These are phyloP conservation scores for Eleusine indica DNA, from an alignment of 176 grass and related monocot genomes.

Conservation along the genomic window DNA sequence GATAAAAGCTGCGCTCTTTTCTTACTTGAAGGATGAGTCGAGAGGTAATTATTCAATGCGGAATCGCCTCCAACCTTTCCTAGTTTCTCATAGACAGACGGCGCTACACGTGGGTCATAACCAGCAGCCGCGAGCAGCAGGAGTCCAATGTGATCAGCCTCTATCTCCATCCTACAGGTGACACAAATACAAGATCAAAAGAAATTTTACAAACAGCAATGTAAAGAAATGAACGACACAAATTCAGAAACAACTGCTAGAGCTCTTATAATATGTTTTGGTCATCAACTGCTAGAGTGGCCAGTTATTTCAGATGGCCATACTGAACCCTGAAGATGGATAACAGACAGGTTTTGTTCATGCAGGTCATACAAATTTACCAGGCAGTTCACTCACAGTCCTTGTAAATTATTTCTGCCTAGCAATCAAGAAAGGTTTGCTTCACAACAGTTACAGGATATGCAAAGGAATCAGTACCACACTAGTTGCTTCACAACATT, in stretches of 20 bases:
- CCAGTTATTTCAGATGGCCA: not conserved
- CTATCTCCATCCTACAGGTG: slow-evolving; percentile 84
- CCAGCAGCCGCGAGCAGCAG: slow-evolving; percentile 87
- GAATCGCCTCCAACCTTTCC: slow-evolving; percentile 76
- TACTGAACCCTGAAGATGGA: slow-evolving; percentile 7
- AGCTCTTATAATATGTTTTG: too few species aligned
- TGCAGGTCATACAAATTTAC: not conserved
- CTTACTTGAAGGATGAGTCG: slow-evolving; percentile 91
- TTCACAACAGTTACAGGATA: not conserved
- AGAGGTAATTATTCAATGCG: slow-evolving; percentile 65
- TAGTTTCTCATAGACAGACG: slow-evolving; percentile 76
- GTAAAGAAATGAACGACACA: not conserved
- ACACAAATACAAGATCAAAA: slow-evolving; percentile 13
- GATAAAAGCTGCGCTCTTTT: slow-evolving; percentile 72
- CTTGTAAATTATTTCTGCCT: not conserved
- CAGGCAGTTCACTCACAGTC: not conserved
- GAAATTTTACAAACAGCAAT: slow-evolving; percentile 23
- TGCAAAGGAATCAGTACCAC: not conserved
- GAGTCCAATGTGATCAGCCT: slow-evolving; percentile 93
- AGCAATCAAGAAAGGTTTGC: slow-evolving; percentile 4
- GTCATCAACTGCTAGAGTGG: too few species aligned
- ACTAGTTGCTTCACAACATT: slow-evolving; percentile 9
- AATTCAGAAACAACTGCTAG: not conserved
- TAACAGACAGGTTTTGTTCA: not conserved
- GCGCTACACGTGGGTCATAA: slow-evolving; percentile 86